Evolutionary conservation across 1,284 basidiomycete species (phyloP), one percentile per base, ranked within the genome.

Genomic region (Sphagnurus paluster): DNA sequence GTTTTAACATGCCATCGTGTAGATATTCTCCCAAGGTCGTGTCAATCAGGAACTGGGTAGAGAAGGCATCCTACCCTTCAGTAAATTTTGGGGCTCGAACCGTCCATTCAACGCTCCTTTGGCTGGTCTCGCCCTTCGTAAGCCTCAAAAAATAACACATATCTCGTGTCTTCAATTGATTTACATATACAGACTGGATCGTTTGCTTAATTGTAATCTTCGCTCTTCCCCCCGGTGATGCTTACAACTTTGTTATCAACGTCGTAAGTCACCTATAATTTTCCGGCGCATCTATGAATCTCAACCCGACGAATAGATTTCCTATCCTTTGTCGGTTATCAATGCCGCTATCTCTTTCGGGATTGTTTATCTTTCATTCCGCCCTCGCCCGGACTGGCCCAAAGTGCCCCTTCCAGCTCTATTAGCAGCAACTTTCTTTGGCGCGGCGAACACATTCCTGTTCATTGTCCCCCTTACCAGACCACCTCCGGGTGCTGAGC

Each of bases 41-140:
- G 64, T 71, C 5, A 68, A 67, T 26, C 69, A 72, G 44, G 68
- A 67, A 38, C 57, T 71, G 2, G 70, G 66, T 14, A 56, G 63
- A 20, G 67, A 70, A 54, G 69, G 68, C 10, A 59, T 70, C 32
- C 56, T 71, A 1, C 68, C 67, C 1, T 67, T 65, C 48, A 65
- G 64, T 49, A 61, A 62, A 23, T 50, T 71, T 29, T 70, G 64
- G 60, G 66, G 56, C 8, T 67, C 66, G 0, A 68, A 67, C 44
- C 52, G 56, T 21, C 70, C 69, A 2, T 65, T 66, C 52, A 63
- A 66, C 21, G 63, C 65, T 4, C 70, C 70, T n/a, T 52, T 71
- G 4, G 64, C 63, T 13, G 69, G 67, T 10, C 44, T 62, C 21
- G 48, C 42, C 13, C 55, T 61, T 26, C 59, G 54, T 56, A 39